A percentile compares a stretch with the other conserved stretches of the same genome.
Conservation (phyloP, 163 green algal genomes). For the Botryococcus braunii region DNA sequence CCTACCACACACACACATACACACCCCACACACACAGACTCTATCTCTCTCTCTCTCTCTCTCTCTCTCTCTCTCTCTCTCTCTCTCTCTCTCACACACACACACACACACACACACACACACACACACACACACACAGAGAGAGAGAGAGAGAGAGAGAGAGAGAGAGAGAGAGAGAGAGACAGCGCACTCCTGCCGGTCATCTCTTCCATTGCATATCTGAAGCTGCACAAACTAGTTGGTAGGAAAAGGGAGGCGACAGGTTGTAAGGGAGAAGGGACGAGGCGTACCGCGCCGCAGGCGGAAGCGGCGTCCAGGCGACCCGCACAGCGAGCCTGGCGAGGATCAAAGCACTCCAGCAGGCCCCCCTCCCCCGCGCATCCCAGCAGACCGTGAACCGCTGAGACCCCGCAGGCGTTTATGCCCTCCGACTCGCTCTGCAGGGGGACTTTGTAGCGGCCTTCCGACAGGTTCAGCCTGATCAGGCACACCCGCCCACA, state of each 20-base stretch:
- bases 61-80: too few relatives aligned
- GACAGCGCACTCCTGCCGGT: neutral
- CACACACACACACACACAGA: neutral
- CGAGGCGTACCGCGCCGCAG: conserved; percentile 25
- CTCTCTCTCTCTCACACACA: too few relatives aligned
- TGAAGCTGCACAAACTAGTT: too few relatives aligned
- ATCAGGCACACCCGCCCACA: too few relatives aligned
- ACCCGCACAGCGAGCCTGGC: conserved; percentile 42
- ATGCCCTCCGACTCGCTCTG: conserved; percentile 46
- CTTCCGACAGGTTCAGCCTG: conserved; percentile 80
- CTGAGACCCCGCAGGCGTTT: conserved; percentile 66
- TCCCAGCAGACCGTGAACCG: conserved; percentile 78
- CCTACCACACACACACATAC: too few relatives aligned
- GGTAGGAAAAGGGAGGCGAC: neutral
- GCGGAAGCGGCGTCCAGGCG: conserved; percentile 58
- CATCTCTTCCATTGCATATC: neutral
- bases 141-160: too few relatives aligned
- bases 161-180: too few relatives aligned
- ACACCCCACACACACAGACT: too few relatives aligned
- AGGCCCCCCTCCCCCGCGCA: conserved; percentile 76
- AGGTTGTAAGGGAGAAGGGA: neutral
- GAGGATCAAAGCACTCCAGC: conserved; percentile 91
- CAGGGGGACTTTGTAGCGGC: conserved; percentile 79
- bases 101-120: too few relatives aligned
- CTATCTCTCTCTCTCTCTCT: too few relatives aligned